Evolutionary conservation across 1,284 basidiomycete species (phyloP).

Genomic region (Pseudozyma sp.): DNA sequence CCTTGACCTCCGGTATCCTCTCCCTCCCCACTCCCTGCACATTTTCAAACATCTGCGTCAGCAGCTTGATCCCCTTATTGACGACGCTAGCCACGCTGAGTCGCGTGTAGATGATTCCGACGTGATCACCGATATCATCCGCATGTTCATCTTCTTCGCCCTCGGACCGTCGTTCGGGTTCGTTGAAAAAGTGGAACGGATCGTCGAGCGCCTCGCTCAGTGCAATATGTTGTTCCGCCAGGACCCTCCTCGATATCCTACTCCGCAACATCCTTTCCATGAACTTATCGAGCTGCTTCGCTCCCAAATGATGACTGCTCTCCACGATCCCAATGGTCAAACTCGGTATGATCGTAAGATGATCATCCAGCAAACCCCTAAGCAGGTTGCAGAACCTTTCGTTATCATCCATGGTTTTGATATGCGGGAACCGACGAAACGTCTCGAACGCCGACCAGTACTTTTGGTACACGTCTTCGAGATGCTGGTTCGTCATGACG

Average conservation of each 20-base stretch:
- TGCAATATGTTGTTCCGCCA: conserved; percentile 89
- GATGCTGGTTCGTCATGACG: conserved; percentile 85
- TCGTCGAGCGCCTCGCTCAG: conserved; percentile 74
- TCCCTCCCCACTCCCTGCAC: conserved; percentile 71
- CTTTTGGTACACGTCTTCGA: conserved; percentile 82
- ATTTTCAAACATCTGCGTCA: conserved; percentile 75
- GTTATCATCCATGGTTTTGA: conserved; percentile 82
- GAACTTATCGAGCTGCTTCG: conserved; percentile 84
- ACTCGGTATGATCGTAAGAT: conserved; percentile 69
- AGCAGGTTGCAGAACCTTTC: conserved; percentile 81
- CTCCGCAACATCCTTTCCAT: conserved; percentile 91
- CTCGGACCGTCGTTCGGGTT: conserved; percentile 20
- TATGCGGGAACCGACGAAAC: conserved; percentile 80
- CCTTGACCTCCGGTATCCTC: conserved; percentile 75
- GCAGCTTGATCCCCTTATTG: conserved; percentile 77
- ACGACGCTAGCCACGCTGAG: conserved; percentile 74
- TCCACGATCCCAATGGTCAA: conserved; percentile 68
- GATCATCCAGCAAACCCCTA: conserved; percentile 77
- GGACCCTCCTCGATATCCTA: conserved; percentile 85
- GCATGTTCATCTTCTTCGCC: conserved; percentile 8
- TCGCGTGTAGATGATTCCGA: conserved; percentile 86
- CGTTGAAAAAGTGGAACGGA: conserved; percentile 61
- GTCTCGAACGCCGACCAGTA: conserved; percentile 70
- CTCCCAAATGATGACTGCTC: conserved; percentile 78
- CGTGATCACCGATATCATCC: conserved; percentile 71